These are phyloP conservation scores for Globisporangium spinosum DNA, from an alignment of 352 stramenopile genomes.

Conservation along the genomic window DNA sequence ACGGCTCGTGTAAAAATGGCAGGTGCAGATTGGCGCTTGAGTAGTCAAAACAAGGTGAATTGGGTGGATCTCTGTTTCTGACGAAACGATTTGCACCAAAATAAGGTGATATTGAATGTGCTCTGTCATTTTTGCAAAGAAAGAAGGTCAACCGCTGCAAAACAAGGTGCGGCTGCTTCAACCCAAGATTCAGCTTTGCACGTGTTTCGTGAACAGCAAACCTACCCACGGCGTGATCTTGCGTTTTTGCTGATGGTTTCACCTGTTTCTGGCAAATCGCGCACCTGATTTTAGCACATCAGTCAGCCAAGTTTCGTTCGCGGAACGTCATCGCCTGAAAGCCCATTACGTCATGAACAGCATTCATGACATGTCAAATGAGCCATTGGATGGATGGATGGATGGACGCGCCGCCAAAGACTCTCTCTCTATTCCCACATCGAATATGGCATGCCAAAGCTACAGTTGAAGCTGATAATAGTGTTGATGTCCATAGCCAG, in stretches of 20 bases:
- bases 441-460: too few species aligned
- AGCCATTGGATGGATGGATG: neutral
- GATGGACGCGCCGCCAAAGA: neutral
- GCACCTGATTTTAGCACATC: neutral
- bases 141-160: neutral
- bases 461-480: too few species aligned
- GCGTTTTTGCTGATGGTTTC: too few species aligned
- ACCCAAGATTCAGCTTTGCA: too few species aligned
- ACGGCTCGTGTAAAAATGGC: neutral
- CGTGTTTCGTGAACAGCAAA: neutral
- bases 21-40: neutral
- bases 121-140: neutral
- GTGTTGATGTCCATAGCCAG: too few species aligned
- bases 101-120: neutral
- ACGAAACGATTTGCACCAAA: neutral
- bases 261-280: neutral
- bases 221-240: neutral
- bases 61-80: neutral
- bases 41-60: neutral
- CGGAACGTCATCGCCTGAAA: neutral
- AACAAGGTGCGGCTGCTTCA: neutral
- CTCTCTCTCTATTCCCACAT: too few species aligned
- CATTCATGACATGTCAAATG: too few species aligned
- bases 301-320: neutral
- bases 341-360: neutral